Evolutionary conservation across 768 basidiomycete species (phyloP).

Genomic region (Podaxis sp.): DNA sequence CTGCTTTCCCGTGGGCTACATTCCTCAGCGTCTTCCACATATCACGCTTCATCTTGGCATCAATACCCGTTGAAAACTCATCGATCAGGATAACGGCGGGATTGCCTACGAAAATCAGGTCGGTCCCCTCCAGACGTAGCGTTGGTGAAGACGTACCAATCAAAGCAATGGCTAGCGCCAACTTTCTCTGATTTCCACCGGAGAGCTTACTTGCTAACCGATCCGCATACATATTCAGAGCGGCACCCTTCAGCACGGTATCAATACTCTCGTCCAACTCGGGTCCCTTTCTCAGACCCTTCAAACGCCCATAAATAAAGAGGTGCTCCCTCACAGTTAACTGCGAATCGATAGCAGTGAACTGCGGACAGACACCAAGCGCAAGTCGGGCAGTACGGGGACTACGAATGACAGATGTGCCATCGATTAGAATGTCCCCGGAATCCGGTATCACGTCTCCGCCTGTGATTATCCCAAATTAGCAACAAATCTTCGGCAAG

Average conservation of each 20-base stretch:
- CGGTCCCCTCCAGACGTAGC: background rate
- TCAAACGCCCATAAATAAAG: slow-evolving; percentile 67
- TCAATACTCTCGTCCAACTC: slow-evolving; percentile 56
- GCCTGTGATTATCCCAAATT: slow-evolving; percentile 34
- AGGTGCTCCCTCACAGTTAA: slow-evolving; percentile 79
- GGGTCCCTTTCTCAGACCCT: slow-evolving; percentile 53
- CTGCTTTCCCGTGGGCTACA: slow-evolving; percentile 65
- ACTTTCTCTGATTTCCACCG: slow-evolving; percentile 78
- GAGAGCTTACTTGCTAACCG: slow-evolving; percentile 72
- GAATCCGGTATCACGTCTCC: slow-evolving; percentile 65
- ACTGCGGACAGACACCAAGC: slow-evolving; percentile 82
- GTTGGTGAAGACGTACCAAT: slow-evolving; percentile 24
- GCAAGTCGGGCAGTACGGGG: slow-evolving; percentile 63
- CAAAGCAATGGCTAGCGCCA: slow-evolving; percentile 73
- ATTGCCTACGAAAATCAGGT: slow-evolving; percentile 45
- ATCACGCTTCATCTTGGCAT: slow-evolving; percentile 80
- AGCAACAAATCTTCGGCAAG: background rate
- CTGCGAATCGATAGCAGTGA: slow-evolving; percentile 79
- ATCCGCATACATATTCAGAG: slow-evolving; percentile 59
- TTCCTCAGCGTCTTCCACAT: slow-evolving; percentile 76
- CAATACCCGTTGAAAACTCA: slow-evolving; percentile 81
- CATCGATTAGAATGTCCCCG: slow-evolving; percentile 70
- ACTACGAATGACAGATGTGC: slow-evolving; percentile 60
- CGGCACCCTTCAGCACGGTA: slow-evolving; percentile 55
- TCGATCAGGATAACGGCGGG: slow-evolving; percentile 78